These are phyloP conservation scores for Malus sieversii DNA, from an alignment of 306 rosid species.

Conservation along the genomic window DNA sequence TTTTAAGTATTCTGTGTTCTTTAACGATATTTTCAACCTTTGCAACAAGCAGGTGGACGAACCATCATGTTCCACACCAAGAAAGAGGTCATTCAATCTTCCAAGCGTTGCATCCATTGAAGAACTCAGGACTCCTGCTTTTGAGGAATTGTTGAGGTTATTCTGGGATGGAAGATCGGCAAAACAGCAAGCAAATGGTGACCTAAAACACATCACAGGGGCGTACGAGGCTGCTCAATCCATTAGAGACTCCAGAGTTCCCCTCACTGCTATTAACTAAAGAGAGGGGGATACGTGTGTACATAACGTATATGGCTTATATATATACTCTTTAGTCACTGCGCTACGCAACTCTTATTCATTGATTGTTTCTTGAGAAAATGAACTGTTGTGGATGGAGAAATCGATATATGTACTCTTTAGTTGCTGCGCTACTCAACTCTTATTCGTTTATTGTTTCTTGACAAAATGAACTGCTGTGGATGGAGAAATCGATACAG, in stretches of 20 bases:
- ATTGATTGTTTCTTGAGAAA: slow-evolving; percentile 18
- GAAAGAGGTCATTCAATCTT: slow-evolving; percentile 76
- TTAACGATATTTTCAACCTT: neutral
- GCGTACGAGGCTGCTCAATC: slow-evolving; percentile 71
- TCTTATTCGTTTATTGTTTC: slow-evolving; percentile 36
- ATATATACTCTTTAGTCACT: slow-evolving; percentile 28
- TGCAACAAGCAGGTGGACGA: slow-evolving; percentile 62
- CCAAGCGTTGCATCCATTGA: slow-evolving; percentile 78
- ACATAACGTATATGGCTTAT: slow-evolving; percentile 44
- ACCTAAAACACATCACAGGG: slow-evolving; percentile 54
- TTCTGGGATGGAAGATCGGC: slow-evolving; percentile 81
- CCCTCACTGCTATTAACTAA: slow-evolving; percentile 93
- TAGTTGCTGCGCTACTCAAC: slow-evolving; percentile 22
- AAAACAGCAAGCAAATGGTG: slow-evolving; percentile 83
- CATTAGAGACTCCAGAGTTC: slow-evolving; percentile 91
- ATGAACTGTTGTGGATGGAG: slow-evolving; percentile 1
- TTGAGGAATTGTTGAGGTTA: slow-evolving; percentile 74
- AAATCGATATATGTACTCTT: neutral
- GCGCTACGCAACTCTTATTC: slow-evolving; percentile 29
- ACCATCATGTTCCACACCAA: slow-evolving; percentile 98
- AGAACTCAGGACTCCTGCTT: slow-evolving; percentile 86
- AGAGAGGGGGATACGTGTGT: slow-evolving; percentile 34
- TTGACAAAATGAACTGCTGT: neutral
- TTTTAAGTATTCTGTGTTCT: neutral
- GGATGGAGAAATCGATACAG: slow-evolving; percentile 18